These are phyloP conservation scores for Sextonia rubra DNA, from an alignment of 164 flowering plant genomes.

Conservation along the genomic window DNA sequence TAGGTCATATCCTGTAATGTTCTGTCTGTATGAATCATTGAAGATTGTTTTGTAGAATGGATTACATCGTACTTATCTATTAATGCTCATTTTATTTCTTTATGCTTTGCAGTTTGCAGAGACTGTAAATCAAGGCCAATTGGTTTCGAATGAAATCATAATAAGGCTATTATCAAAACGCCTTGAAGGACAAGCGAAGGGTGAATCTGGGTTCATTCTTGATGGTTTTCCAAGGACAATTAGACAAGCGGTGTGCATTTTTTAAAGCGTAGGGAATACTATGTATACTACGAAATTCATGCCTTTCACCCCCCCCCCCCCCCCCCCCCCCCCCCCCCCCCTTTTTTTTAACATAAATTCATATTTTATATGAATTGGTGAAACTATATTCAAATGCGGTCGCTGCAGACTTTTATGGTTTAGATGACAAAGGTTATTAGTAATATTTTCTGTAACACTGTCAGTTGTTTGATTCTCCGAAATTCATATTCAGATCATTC, in stretches of 20 bases:
- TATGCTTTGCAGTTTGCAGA: slow-evolving; percentile 60
- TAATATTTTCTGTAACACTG: too few relatives aligned
- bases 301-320: too few relatives aligned
- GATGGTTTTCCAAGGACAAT: slow-evolving; percentile 97
- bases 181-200: slow-evolving; percentile 73
- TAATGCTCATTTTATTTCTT: not conserved
- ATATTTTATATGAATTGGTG: not conserved
- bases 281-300: not conserved
- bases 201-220: slow-evolving; percentile 87
- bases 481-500: too few relatives aligned
- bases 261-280: slow-evolving; percentile 9
- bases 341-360: not conserved
- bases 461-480: too few relatives aligned
- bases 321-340: too few relatives aligned
- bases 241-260: slow-evolving; percentile 75
- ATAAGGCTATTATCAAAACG: slow-evolving; percentile 70
- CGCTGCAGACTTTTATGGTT: not conserved
- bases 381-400: not conserved
- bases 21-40: not conserved
- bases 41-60: not conserved
- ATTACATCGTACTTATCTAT: not conserved
- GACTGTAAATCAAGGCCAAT: slow-evolving; percentile 77
- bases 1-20: not conserved
- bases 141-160: slow-evolving; percentile 88
- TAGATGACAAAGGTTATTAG: not conserved